Evolutionary conservation across 2,329 filamentous ascomycete species (phyloP), one percentile per base, ranked within the genome.

Genomic region (Botryotinia globosa): DNA sequence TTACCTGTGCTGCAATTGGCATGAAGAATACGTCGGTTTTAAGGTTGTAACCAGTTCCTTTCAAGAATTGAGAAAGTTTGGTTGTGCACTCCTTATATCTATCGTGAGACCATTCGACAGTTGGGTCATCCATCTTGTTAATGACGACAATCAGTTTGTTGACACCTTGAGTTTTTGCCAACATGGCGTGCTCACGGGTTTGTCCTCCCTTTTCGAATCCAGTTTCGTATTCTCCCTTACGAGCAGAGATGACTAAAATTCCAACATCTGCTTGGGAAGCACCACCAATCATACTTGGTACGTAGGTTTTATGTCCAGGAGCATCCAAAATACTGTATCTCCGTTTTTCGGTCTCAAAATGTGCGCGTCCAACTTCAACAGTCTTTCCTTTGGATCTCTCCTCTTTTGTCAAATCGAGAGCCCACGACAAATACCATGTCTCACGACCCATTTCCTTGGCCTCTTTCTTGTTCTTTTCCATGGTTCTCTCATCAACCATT

Each of bases 41-140:
- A 54, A 94, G 87, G 84, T 97, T 97, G 86, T 97, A 98, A 39
- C 95, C 95, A 18, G 97, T 92, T 70, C 90, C 92, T 85, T 97
- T 97, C 75, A 99, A 85, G 86, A 97, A 98, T 77, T 91, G 88
- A 25, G 90, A 83, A 67, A 99, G 89, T 85, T 98, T 99, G 77
- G 90, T 90, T 5, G 90, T 94, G 83, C 96, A 99, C 84, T 99
- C 96, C 80, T 93, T 91, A 85, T 94, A 99, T 72, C 96, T 91
- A 58, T 93, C 92, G 79, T 98, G 90, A 71, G 92, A 96, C 97
- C 97, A 99, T 80, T 97, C 89, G 69, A 99, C 97, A 4, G 96
- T 99, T 18, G 91, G 86, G 81, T 99, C 96, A 81, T 99, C 96
- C 97, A 99, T 99, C 87, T 99, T 99, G 89, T 99, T 99, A 81